Evolutionary conservation across 345 rosid species (phyloP).

Genomic region (Carallia pectinifolia): DNA sequence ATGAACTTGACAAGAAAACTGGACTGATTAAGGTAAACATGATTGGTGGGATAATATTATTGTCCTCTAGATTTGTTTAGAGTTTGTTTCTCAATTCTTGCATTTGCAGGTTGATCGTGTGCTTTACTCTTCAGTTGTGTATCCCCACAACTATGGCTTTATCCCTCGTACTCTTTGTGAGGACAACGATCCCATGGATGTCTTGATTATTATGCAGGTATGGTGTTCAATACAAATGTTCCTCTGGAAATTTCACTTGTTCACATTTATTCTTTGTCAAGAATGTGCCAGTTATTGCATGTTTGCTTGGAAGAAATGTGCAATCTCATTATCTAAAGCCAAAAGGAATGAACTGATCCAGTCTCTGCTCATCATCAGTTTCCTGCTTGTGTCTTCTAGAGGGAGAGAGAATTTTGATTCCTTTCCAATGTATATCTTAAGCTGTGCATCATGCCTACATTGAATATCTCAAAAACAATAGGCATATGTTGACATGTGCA

Average conservation of each 20-base stretch:
- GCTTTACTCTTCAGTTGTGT: conserved; percentile 37
- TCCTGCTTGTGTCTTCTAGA: too few relatives aligned
- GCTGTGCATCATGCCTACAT: too few relatives aligned
- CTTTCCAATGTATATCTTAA: too few relatives aligned
- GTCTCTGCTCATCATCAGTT: too few relatives aligned
- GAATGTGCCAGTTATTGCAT: not conserved
- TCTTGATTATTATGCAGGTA: conserved; percentile 34
- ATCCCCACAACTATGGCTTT: conserved; percentile 40
- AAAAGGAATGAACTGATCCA: too few relatives aligned
- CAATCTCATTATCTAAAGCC: not conserved
- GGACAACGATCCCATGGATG: conserved; percentile 35
- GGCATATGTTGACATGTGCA: not conserved
- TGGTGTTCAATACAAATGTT: not conserved
- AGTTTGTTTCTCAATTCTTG: not conserved
- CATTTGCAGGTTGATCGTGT: conserved; percentile 33
- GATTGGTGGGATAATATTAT: not conserved
- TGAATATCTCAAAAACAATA: too few relatives aligned
- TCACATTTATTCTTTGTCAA: not conserved
- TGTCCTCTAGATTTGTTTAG: not conserved
- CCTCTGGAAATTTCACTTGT: not conserved
- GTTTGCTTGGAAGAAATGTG: not conserved
- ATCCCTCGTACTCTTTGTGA: conserved; percentile 36
- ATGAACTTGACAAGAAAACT: conserved; percentile 36
- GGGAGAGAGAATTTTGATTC: too few relatives aligned
- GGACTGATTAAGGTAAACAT: conserved; percentile 31